Conservation (phyloP, 2,329 filamentous ascomycete genomes). For the Cryoendolithus antarcticus region DNA sequence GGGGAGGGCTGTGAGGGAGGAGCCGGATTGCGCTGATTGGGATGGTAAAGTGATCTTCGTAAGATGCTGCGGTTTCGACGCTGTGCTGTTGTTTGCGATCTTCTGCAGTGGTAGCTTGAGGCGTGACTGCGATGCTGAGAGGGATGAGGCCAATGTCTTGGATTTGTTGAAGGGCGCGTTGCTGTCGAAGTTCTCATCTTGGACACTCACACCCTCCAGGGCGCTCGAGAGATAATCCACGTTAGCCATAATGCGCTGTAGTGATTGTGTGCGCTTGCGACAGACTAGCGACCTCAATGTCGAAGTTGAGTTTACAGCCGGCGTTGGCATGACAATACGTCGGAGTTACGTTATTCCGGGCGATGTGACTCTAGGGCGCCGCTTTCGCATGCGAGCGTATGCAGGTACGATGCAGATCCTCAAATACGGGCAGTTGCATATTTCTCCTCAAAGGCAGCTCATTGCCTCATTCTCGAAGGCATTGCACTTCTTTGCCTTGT, state of each 20-base stretch:
- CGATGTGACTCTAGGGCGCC: not conserved
- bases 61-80: constrained; percentile 31
- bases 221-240: constrained; percentile 69
- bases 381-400: too few species aligned
- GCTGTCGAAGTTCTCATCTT: constrained; percentile 66
- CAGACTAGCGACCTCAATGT: not conserved
- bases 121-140: constrained; percentile 34
- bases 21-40: constrained; percentile 43
- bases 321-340: not conserved
- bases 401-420: too few species aligned
- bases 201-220: constrained; percentile 80
- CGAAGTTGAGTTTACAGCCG: not conserved
- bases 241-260: constrained; percentile 30
- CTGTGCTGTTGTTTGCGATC: constrained; percentile 59
- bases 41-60: constrained; percentile 57
- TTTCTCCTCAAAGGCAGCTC: too few species aligned
- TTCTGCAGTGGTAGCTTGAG: constrained; percentile 68
- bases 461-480: too few species aligned
- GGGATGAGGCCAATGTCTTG: too few species aligned
- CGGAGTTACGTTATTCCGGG: not conserved
- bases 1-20: constrained; percentile 4
- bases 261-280: not conserved
- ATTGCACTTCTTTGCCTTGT: not conserved
- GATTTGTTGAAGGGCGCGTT: constrained; percentile 28
- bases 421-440: too few species aligned